A percentile compares a stretch with the other conserved stretches of the same genome.
phyloP scores from a whole-genome alignment of 2,329 filamentous ascomycete genomes.

The Zasmidium citrigriseum region DNA sequence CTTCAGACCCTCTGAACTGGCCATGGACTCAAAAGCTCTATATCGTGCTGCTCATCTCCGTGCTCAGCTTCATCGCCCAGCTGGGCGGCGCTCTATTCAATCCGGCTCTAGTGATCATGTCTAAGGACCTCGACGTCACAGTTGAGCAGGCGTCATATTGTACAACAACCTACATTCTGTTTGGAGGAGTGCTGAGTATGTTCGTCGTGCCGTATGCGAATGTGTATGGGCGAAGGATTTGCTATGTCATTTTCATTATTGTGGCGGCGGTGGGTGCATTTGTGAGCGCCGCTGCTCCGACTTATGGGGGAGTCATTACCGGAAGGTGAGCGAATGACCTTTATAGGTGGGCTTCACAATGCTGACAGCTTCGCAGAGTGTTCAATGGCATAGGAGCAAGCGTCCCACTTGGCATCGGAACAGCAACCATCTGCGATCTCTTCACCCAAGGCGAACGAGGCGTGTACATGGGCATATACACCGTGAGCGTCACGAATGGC shows the following conservation, averaged over 20 bases:
- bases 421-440: conserved; percentile 19
- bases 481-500: conserved; percentile 17
- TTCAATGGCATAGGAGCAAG: conserved; percentile 15
- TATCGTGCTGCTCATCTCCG: conserved; percentile 5
- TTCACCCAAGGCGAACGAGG: conserved; percentile 19
- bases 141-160: conserved; percentile 13
- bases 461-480: conserved; percentile 18
- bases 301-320: conserved; percentile 13
- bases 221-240: conserved; percentile 14
- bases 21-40: neutral
- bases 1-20: conserved; percentile 40
- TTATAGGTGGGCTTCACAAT: neutral
- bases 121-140: conserved; percentile 12
- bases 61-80: conserved; percentile 10
- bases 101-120: conserved; percentile 14
- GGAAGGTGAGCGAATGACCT: neutral
- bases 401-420: conserved; percentile 16
- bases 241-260: conserved; percentile 13
- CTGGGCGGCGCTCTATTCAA: conserved; percentile 13
- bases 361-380: neutral
- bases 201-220: conserved; percentile 17
- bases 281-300: conserved; percentile 9
- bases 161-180: conserved; percentile 14
- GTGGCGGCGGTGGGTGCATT: conserved; percentile 5
- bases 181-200: conserved; percentile 10